Percentiles rank a stretch among this genome's conserved stretches.
Evolutionary conservation across 768 basidiomycete genomes (phyloP).

Genomic region (Gloeophyllum trabeum): DNA sequence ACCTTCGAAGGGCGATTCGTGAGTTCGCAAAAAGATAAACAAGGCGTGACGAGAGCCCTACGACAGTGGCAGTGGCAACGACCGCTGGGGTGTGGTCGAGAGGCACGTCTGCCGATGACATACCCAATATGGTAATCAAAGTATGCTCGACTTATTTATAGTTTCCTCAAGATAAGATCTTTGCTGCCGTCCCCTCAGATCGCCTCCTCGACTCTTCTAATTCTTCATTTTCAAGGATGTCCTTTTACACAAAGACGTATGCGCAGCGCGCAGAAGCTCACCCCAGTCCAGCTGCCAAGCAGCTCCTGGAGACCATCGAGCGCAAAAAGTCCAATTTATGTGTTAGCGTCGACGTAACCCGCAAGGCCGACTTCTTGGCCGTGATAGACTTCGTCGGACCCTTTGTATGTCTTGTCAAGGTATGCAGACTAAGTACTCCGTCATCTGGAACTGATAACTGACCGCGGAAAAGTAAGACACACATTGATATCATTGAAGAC

Average conservation of each 20-base stretch:
- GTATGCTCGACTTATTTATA: not conserved
- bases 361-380: constrained; percentile 61
- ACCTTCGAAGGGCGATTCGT: too few relatives aligned
- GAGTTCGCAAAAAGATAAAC: too few relatives aligned
- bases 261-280: constrained; percentile 45
- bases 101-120: too few relatives aligned
- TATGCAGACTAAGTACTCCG: constrained; percentile 18
- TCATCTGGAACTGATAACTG: constrained; percentile 11
- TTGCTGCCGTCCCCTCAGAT: too few relatives aligned
- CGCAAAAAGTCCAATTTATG: constrained; percentile 88
- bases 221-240: too few relatives aligned
- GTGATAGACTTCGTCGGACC: constrained; percentile 87
- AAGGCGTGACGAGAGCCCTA: too few relatives aligned
- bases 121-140: too few relatives aligned
- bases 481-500: constrained; percentile 92
- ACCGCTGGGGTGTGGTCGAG: too few relatives aligned
- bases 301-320: constrained; percentile 72
- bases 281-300: constrained; percentile 65
- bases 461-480: constrained; percentile 51
- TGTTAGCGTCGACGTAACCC: constrained; percentile 92
- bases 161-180: too few relatives aligned
- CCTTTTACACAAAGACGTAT: constrained; percentile 51
- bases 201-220: too few relatives aligned
- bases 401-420: constrained; percentile 92
- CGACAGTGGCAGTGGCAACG: too few relatives aligned